Evolutionary conservation across 345 rosid species (phyloP), one percentile per base, ranked within the genome.

Genomic region (Gossypium turneri): DNA sequence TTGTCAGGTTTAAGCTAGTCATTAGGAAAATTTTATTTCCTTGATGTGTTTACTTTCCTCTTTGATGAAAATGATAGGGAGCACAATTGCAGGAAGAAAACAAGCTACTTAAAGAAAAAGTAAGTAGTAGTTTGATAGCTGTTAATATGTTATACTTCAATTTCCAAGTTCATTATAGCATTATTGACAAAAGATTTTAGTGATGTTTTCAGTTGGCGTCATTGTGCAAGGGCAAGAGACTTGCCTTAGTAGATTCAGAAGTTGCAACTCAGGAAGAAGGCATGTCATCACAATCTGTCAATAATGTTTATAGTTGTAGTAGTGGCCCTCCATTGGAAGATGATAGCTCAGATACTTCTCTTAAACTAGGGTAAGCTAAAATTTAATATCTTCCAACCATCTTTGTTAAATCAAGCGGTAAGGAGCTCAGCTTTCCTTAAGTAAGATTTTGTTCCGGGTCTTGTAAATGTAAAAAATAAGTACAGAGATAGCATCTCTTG

Each of bases 281-380:
- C 47, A 9, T 84, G 75, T 90, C 92, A 5, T 83, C 92, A 1
- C 92, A 88, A 66, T 88, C 94, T 3, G 87, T 74, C 7, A 76
- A 85, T 64, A 83, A 86, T 51, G 82, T 81, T 19, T 87, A 83
- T 84, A 81, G 89, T 82, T 85, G 85, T 84, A n/a, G 73, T 78
- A 83, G 91, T 16, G 90, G 88, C 60, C 88, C 91, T 57, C 79
- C 89, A 38, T 60, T 63, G 6, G 91, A 86, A n/a, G 91, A 88
- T 59, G 91, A 88, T 63, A 73, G 84, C 63, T 88, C 91, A 2
- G 88, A 88, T 78, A 88, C 84, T 45, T 88, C 85, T 45, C 89
- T 88, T 72, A 84, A 78, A 72, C 67, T 88, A 56, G 91, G 89
- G 89, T 85, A 66, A 74, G 57, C 67, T 25, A 25, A 43, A 53